Conservation (phyloP, 2,329 filamentous ascomycete genomes). For the Aureobasidium mangrovei region DNA sequence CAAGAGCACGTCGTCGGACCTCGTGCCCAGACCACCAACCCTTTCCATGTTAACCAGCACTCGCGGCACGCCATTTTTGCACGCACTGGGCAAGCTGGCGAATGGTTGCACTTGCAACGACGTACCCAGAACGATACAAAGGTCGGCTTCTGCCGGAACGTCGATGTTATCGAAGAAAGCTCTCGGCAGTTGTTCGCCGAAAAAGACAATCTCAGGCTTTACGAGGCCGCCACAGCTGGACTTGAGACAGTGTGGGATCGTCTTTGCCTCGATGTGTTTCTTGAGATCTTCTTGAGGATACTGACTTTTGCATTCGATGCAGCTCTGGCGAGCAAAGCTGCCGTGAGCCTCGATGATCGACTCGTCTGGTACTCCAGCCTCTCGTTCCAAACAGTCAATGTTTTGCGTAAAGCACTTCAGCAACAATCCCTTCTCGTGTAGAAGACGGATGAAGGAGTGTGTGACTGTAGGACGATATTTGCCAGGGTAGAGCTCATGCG, state of each 20-base stretch:
- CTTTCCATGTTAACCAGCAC: constrained; percentile 80
- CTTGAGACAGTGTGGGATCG: constrained; percentile 60
- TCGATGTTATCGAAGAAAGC: constrained; percentile 53
- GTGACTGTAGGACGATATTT: constrained; percentile 81
- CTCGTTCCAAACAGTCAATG: constrained; percentile 87
- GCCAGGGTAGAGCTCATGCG: constrained; percentile 85
- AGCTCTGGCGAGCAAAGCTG: constrained; percentile 83
- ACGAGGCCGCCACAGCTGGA: constrained; percentile 65
- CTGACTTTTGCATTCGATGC: constrained; percentile 71
- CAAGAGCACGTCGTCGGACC: constrained; percentile 75
- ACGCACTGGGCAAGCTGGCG: constrained; percentile 63
- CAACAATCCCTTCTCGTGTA: constrained; percentile 69
- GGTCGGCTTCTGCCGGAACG: constrained; percentile 55
- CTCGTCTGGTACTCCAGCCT: constrained; percentile 71
- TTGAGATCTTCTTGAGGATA: constrained; percentile 71
- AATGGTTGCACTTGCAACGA: constrained; percentile 86
- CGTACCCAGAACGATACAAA: constrained; percentile 81
- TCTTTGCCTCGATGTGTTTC: constrained; percentile 54
- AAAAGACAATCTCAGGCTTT: constrained; percentile 94
- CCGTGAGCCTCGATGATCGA: constrained; percentile 90
- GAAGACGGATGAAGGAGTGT: constrained; percentile 77
- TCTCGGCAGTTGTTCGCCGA: constrained; percentile 64
- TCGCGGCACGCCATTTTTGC: constrained; percentile 55
- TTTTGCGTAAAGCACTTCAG: constrained; percentile 93
- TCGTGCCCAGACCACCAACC: constrained; percentile 68